Conservation (phyloP, 257 asterid genomes). For the Salvia hispanica region DNA sequence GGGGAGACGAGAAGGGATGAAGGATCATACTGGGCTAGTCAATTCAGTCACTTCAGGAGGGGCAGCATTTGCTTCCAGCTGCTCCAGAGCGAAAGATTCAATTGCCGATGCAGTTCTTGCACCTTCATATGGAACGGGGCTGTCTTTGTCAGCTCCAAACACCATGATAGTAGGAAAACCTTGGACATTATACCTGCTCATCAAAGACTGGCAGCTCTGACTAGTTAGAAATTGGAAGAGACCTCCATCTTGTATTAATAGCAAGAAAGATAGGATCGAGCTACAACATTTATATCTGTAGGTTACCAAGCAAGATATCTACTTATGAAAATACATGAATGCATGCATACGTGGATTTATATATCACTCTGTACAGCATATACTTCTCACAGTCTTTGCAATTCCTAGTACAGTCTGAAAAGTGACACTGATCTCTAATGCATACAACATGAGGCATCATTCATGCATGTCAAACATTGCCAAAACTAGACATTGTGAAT, state of each 20-base stretch:
- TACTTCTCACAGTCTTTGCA: no score
- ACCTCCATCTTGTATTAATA: not conserved
- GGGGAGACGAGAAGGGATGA: conserved; percentile 11
- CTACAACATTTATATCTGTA: conserved; percentile 3
- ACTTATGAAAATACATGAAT: not conserved
- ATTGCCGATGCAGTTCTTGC: conserved; percentile 91
- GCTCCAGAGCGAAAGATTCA: conserved; percentile 85
- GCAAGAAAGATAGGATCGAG: conserved; percentile 17
- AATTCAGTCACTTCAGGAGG: conserved; percentile 95
- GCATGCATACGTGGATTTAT: no score
- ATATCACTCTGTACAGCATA: no score
- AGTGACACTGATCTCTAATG: no score
- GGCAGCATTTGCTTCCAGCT: conserved; percentile 75
- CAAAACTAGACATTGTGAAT: no score
- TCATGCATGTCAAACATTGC: no score
- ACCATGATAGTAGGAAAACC: conserved; percentile 99
- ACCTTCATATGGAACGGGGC: conserved; percentile 81
- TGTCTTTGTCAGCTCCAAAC: conserved; percentile 89
- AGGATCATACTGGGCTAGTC: conserved; percentile 70
- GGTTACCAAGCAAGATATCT: conserved; percentile 12
- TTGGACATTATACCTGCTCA: conserved; percentile 95
- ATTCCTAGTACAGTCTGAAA: no score
- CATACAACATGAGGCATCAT: no score
- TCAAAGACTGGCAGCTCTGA: conserved; percentile 73
- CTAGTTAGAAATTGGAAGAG: conserved; percentile 41